Evolutionary conservation across 257 asterid species (phyloP).

Genomic region (Striga asiatica): DNA sequence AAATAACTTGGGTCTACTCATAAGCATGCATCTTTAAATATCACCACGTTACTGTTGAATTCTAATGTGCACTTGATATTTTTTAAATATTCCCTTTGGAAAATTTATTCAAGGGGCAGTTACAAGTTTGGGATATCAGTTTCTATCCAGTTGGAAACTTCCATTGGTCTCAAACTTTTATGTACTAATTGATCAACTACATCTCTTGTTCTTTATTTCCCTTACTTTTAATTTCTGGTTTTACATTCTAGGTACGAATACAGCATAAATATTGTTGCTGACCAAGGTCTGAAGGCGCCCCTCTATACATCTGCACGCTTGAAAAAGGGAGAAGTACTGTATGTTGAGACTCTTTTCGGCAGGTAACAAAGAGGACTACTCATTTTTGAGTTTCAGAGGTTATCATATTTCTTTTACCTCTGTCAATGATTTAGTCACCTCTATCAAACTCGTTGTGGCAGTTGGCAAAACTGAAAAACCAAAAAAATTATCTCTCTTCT

Average conservation of each 20-base stretch:
- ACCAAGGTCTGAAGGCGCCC: conserved; percentile 71
- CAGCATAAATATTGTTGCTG: conserved; percentile 87
- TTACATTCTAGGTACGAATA: conserved; percentile 73
- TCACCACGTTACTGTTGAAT: not conserved
- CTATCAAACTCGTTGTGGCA: too few relatives aligned
- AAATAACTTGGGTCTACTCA: not conserved
- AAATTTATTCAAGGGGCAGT: not conserved
- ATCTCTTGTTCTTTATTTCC: not conserved
- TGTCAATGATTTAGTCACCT: too few relatives aligned
- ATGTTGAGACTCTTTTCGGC: conserved; percentile 64
- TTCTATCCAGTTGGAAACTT: not conserved
- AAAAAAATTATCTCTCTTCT: too few relatives aligned
- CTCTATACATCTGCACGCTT: conserved; percentile 85
- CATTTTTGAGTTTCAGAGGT: too few relatives aligned
- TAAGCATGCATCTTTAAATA: not conserved
- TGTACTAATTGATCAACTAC: too few relatives aligned
- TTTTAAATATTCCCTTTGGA: not conserved
- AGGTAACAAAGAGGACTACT: conserved; percentile 44
- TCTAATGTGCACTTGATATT: not conserved
- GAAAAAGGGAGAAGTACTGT: conserved; percentile 90
- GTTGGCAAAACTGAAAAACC: too few relatives aligned
- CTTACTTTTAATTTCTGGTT: conserved; percentile 15
- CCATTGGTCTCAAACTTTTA: not conserved
- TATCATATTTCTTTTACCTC: too few relatives aligned
- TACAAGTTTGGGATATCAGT: not conserved